Base-by-base conservation (phyloP, 2,329 filamentous ascomycete species). In the Colletotrichum incanum region DNA sequence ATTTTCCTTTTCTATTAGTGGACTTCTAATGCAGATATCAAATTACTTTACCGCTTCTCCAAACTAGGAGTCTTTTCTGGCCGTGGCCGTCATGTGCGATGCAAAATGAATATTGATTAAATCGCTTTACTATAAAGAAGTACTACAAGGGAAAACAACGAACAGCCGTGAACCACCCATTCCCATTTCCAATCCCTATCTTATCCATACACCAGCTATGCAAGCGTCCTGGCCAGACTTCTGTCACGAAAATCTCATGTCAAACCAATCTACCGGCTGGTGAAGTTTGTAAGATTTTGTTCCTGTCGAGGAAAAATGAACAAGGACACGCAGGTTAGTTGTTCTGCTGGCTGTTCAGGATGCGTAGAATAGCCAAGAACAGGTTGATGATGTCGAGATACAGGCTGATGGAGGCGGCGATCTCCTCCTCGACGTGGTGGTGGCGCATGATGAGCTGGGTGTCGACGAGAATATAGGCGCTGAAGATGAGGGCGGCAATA, bases 401-500 rank as follows among this genome's bases (percentile, higher is more conserved):
- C 60, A 99, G 88, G 80, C 94, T 96, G 82, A 99, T 98, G 12
- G 94, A 92, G 61, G 96, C 96, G 8, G 95, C 95, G 80, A 98
- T 98, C 87, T 98, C 95, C 88, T 98, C 96, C 85, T 99, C 96
- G 64, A 98, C 94, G 79, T 98, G 96, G 84, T 98, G 96, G 83
- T 98, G 94, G 79, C 95, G 91, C 90, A 99, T 93, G 74, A 99
- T 91, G 77, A 99, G 86, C 87, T 99, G 96, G 0, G 96, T 99
- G 81, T 99, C 96, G 58, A 98, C 94, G 58, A 99, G 88, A 74
- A 99, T 97, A 84, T 99, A 99, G 9, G 88, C 96, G 60, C 93
- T 95, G 87, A 99, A 99, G 80, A 99, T 90, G 56, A 99, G 85
- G 3, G 96, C 96, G 0, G 91, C 90, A 18, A 95, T 84, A 9